Percentiles rank a stretch among this genome's conserved stretches.
These are phyloP conservation scores for Hamamelis virginiana DNA, from an alignment of 164 flowering plant genomes.

Conservation along the genomic window DNA sequence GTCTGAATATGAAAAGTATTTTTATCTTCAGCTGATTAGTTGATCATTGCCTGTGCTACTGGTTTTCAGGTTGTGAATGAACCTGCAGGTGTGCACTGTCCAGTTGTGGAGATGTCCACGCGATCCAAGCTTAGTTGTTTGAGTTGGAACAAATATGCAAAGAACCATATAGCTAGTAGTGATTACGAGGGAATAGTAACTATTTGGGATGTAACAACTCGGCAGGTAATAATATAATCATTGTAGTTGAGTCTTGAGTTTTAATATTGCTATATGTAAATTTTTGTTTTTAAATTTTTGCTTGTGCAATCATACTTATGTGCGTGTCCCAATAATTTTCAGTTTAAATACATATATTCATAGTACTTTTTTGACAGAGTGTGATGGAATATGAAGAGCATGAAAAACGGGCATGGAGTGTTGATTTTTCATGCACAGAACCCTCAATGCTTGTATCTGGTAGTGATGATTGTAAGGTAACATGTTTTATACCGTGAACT, in stretches of 20 bases:
- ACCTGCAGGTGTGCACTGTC: conserved; percentile 77
- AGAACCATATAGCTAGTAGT: conserved; percentile 86
- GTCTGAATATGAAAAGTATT: neutral
- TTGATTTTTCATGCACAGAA: conserved; percentile 92
- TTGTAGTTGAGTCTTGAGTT: neutral
- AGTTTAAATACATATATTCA: neutral
- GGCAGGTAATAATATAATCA: conserved; percentile 53
- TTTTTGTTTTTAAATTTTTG: too few species aligned
- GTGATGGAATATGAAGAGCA: conserved; percentile 98
- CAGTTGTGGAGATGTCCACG: conserved; percentile 90
- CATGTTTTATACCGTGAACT: neutral
- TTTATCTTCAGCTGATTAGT: conserved; percentile 1
- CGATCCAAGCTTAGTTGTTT: conserved; percentile 94
- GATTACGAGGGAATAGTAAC: conserved; percentile 97
- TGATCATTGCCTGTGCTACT: neutral
- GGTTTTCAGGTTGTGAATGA: conserved; percentile 80
- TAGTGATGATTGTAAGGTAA: conserved; percentile 96
- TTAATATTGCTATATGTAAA: too few species aligned
- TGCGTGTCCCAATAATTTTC: neutral
- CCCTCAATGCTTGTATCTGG: conserved; percentile 96
- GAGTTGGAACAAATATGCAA: conserved; percentile 90
- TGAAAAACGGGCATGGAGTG: conserved; percentile 99
- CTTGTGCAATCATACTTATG: neutral
- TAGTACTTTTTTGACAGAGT: conserved; percentile 49
- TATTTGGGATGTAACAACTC: conserved; percentile 94